phyloP scores from a whole-genome alignment of 164 flowering plant species.

The Aristolochia contorta region DNA sequence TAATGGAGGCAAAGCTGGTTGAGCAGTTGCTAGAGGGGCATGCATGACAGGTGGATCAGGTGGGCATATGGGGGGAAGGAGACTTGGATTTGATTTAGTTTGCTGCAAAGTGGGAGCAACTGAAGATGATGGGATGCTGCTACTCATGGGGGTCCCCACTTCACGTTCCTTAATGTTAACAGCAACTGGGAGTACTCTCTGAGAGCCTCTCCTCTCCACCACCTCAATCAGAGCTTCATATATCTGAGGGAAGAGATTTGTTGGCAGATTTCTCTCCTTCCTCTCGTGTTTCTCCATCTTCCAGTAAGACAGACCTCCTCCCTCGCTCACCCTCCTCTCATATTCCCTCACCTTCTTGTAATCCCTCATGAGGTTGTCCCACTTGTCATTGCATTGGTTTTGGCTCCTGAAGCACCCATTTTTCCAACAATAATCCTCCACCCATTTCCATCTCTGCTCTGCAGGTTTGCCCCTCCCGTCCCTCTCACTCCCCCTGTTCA shows the following conservation, averaged over 20 bases:
- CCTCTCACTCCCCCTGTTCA: conserved; percentile 24
- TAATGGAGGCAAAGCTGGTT: conserved; percentile 31
- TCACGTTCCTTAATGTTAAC: conserved; percentile 1
- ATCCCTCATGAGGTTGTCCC: conserved; percentile 88
- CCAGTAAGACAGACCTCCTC: conserved; percentile 45
- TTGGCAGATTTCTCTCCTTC: conserved; percentile 60
- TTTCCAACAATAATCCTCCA: conserved; percentile 78
- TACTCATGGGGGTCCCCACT: conserved; percentile 10
- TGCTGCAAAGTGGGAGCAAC: conserved; percentile 20
- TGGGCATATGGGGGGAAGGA: conserved; percentile 4
- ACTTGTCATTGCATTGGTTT: conserved; percentile 84
- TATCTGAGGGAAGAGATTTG: conserved; percentile 54
- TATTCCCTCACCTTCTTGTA: conserved; percentile 82
- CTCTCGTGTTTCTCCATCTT: conserved; percentile 57
- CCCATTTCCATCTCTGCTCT: conserved; percentile 83
- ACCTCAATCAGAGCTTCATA: conserved; percentile 60
- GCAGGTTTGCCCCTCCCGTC: conserved; percentile 32
- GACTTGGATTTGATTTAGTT: conserved; percentile 15
- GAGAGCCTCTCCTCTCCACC: conserved; percentile 43
- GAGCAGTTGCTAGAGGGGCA: conserved; percentile 14
- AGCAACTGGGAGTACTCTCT: conserved; percentile 1
- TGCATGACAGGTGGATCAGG: conserved; percentile 16
- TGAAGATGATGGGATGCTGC: conserved; percentile 9
- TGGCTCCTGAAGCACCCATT: conserved; percentile 70
- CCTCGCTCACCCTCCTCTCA: conserved; percentile 30